These are phyloP conservation scores for Byssochlamys sp. DNA, from an alignment of 2,329 filamentous ascomycete species.

Conservation along the genomic window DNA sequence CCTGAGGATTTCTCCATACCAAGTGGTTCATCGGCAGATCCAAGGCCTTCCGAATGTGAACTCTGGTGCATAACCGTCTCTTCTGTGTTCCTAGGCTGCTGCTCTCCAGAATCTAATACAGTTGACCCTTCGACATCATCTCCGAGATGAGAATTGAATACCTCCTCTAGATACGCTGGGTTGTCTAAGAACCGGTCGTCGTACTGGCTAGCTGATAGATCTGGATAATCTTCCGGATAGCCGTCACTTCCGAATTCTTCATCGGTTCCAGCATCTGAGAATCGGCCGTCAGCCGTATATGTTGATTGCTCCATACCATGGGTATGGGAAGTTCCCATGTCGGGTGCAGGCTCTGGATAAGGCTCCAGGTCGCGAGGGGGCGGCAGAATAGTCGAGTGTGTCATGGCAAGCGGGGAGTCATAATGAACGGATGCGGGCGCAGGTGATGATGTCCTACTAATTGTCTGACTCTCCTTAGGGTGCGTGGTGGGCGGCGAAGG, in stretches of 20 bases:
- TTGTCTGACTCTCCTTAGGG: conserved; percentile 21
- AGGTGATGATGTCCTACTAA: conserved; percentile 19
- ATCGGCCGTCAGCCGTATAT: conserved; percentile 30
- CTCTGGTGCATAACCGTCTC: conserved; percentile 12
- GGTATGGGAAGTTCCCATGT: not conserved
- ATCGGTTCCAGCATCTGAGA: conserved; percentile 35
- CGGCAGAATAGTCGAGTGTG: conserved; percentile 31
- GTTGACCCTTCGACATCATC: conserved; percentile 20
- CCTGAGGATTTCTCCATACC: conserved; percentile 2
- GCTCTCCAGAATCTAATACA: conserved; percentile 6
- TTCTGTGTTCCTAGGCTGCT: conserved; percentile 3
- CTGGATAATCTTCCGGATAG: conserved; percentile 17
- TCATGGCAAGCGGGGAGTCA: conserved; percentile 21
- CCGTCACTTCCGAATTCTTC: conserved; percentile 17
- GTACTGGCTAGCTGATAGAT: conserved; percentile 15
- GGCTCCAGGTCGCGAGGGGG: conserved; percentile 10
- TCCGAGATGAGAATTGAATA: conserved; percentile 26
- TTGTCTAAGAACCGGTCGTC: conserved; percentile 27
- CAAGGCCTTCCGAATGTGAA: conserved; percentile 6
- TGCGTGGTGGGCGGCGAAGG: conserved; percentile 23
- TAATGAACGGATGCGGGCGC: conserved; percentile 16
- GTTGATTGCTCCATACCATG: conserved; percentile 21
- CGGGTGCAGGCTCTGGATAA: conserved; percentile 8
- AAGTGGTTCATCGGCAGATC: not conserved
- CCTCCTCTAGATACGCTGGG: conserved; percentile 30